Conservation (phyloP, 345 rosid genomes). For the Eutrema heterophyllum region DNA sequence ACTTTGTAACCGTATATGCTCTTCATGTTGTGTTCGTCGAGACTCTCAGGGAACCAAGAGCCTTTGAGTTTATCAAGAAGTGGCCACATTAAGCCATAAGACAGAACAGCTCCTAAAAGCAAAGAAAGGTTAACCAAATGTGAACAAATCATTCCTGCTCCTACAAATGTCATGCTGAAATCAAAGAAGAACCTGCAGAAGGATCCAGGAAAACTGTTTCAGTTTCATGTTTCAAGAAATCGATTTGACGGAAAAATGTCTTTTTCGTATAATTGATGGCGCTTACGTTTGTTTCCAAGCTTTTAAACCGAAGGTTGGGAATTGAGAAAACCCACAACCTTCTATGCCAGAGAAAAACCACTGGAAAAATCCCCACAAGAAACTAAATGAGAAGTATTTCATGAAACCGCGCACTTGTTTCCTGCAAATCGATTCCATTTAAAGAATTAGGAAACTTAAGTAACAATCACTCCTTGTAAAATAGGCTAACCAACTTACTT, state of each 20-base stretch:
- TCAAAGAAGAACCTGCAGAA: slow-evolving; percentile 73
- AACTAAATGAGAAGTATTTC: slow-evolving; percentile 69
- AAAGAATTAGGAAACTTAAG: background rate
- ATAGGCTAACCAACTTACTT: slow-evolving; percentile 34
- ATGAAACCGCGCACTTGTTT: slow-evolving; percentile 69
- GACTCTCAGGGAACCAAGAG: slow-evolving; percentile 60
- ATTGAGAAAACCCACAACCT: slow-evolving; percentile 71
- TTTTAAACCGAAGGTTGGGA: slow-evolving; percentile 81
- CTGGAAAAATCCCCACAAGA: slow-evolving; percentile 89
- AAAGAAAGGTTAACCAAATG: slow-evolving; percentile 85
- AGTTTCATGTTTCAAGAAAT: background rate
- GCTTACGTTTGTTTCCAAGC: slow-evolving; percentile 86
- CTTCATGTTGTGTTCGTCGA: slow-evolving; percentile 75
- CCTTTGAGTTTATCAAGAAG: slow-evolving; percentile 65
- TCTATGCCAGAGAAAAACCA: slow-evolving; percentile 76
- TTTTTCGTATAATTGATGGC: background rate
- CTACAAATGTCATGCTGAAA: slow-evolving; percentile 75
- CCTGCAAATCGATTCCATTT: slow-evolving; percentile 36
- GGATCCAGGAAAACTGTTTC: background rate
- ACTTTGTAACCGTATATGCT: slow-evolving; percentile 94
- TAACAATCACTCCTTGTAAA: background rate
- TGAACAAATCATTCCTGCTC: slow-evolving; percentile 94
- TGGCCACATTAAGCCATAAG: slow-evolving; percentile 91
- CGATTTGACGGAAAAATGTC: background rate
- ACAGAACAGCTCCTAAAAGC: slow-evolving; percentile 77